Conservation (phyloP, 2,329 filamentous ascomycete genomes). For the Trichoderma harzianum region DNA sequence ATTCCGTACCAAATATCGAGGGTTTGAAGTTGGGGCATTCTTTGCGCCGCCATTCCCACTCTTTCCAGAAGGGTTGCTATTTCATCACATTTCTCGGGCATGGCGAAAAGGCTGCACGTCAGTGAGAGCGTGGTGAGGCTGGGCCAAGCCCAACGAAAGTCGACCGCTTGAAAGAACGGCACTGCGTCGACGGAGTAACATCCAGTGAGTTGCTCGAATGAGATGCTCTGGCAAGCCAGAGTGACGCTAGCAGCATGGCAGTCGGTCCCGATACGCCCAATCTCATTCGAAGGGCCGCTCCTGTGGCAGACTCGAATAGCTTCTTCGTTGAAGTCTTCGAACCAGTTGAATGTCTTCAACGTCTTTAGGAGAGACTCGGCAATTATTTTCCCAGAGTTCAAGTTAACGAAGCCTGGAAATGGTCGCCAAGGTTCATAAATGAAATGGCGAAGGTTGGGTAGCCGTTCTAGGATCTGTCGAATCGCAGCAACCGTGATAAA, state of each 20-base stretch:
- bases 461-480: background rate
- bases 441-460: background rate
- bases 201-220: background rate
- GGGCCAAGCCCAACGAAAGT: background rate
- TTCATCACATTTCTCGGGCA: background rate
- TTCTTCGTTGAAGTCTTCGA: background rate
- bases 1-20: background rate
- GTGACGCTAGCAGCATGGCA: background rate
- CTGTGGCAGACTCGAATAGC: background rate
- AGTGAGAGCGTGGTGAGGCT: background rate
- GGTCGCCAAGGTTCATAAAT: background rate
- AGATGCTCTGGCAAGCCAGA: background rate
- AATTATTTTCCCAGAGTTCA: background rate
- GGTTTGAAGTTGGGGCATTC: background rate
- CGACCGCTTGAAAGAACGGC: background rate
- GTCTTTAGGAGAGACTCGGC: background rate
- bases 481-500: background rate
- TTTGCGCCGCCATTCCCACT: background rate
- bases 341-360: background rate
- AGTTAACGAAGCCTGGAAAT: background rate
- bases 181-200: background rate
- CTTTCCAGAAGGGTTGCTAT: background rate
- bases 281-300: rapidly evolving
- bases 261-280: background rate
- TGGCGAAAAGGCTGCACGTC: background rate